A percentile compares a stretch with the other conserved stretches of the same genome.
Conservation (phyloP, 225 moss, liverwort and hornwort genomes). For the Ulota crispa region DNA sequence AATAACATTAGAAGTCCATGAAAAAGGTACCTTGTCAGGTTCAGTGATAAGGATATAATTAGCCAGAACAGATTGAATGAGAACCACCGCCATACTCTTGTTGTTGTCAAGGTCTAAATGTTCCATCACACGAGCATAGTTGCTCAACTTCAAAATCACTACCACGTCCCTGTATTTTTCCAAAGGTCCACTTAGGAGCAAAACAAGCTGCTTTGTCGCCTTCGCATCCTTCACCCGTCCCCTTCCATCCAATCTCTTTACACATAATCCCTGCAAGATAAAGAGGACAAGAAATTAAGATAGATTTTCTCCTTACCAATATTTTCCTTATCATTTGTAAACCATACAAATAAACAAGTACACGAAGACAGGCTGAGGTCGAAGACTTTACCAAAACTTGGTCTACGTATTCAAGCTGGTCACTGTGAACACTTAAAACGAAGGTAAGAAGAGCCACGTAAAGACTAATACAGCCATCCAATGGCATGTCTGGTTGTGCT, state of each 20-base stretch:
- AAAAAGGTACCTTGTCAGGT: constrained; percentile 69
- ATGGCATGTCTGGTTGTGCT: constrained; percentile 86
- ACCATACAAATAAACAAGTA: no score
- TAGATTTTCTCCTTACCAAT: background rate
- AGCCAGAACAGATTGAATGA: constrained; percentile 82
- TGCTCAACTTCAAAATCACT: constrained; percentile 77
- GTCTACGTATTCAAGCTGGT: constrained; percentile 88
- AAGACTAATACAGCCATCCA: constrained; percentile 78
- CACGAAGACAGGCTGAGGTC: constrained; percentile 14
- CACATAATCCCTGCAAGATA: constrained; percentile 75
- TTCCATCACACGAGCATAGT: constrained; percentile 88
- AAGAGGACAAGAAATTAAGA: background rate
- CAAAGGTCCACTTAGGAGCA: constrained; percentile 78
- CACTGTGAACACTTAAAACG: constrained; percentile 81
- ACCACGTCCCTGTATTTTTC: constrained; percentile 94
- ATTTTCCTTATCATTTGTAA: background rate
- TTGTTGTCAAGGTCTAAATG: constrained; percentile 86
- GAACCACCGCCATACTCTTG: constrained; percentile 86
- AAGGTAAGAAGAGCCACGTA: constrained; percentile 91
- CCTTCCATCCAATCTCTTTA: constrained; percentile 79
- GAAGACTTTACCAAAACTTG: constrained; percentile 76
- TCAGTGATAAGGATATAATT: constrained; percentile 70
- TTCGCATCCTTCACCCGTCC: constrained; percentile 77
- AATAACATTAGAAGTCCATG: background rate
- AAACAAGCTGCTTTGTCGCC: constrained; percentile 80